These are phyloP conservation scores for Mycena rosella DNA, from an alignment of 768 basidiomycete genomes.

Conservation along the genomic window DNA sequence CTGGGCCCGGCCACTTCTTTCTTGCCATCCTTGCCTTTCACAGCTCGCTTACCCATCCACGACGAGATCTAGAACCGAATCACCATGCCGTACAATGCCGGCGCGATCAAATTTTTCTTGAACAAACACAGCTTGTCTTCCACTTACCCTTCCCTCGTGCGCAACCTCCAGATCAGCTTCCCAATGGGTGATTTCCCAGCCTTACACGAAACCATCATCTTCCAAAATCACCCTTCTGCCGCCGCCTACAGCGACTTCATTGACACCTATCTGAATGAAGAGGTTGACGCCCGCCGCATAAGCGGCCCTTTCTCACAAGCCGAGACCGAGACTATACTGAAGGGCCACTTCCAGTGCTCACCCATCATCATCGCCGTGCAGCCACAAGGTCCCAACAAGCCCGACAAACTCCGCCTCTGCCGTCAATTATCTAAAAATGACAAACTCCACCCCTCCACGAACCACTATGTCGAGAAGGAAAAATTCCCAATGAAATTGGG, in stretches of 20 bases:
- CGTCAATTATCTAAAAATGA: not conserved
- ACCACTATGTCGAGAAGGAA: not conserved
- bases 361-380: slow-evolving; percentile 21
- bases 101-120: slow-evolving; percentile 32
- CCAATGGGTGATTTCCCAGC: slow-evolving; percentile 22
- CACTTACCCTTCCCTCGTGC: slow-evolving; percentile 36
- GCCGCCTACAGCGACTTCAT: slow-evolving; percentile 20
- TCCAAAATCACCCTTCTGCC: slow-evolving; percentile 38
- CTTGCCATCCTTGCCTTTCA: not conserved
- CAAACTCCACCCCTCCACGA: not conserved
- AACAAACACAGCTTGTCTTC: slow-evolving; percentile 13
- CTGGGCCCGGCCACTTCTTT: not conserved
- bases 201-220: slow-evolving; percentile 26
- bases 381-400: slow-evolving; percentile 23
- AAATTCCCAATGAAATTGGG: not conserved
- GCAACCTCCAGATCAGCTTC: slow-evolving; percentile 23
- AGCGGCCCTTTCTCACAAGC: slow-evolving; percentile 31
- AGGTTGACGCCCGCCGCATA: slow-evolving; percentile 31
- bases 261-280: slow-evolving; percentile 27
- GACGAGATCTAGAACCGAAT: slow-evolving; percentile 27
- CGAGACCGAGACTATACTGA: slow-evolving; percentile 25
- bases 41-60: not conserved
- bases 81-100: slow-evolving; percentile 34
- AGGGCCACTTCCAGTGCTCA: slow-evolving; percentile 33
- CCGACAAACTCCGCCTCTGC: slow-evolving; percentile 22